Evolutionary conservation across 2,329 filamentous ascomycete genomes (phyloP).

Genomic region (Diaporthe sp.): DNA sequence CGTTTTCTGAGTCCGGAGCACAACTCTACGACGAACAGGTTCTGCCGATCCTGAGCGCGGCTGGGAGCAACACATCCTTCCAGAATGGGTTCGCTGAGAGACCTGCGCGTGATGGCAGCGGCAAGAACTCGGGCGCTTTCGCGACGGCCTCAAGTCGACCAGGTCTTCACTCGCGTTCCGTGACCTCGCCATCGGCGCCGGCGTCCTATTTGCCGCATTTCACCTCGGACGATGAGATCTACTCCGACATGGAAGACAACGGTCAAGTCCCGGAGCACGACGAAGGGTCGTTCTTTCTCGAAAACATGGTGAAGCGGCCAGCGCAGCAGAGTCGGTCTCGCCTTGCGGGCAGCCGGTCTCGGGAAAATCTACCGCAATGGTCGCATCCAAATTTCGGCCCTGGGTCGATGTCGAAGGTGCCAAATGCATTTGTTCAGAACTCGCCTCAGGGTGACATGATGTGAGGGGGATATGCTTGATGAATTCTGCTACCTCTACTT

Average conservation of each 20-base stretch:
- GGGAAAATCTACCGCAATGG: conserved; percentile 45
- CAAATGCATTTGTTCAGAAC: conserved; percentile 48
- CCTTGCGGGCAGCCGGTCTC: conserved; percentile 70
- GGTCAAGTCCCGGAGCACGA: conserved; percentile 49
- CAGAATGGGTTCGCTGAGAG: conserved; percentile 88
- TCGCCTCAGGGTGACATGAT: conserved; percentile 54
- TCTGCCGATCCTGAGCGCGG: conserved; percentile 89
- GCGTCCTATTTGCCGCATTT: conserved; percentile 69
- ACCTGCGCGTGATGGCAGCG: conserved; percentile 59
- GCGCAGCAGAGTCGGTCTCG: conserved; percentile 70
- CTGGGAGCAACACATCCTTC: conserved; percentile 76
- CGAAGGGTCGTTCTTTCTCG: conserved; percentile 67
- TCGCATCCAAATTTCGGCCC: conserved; percentile 45
- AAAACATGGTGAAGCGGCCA: conserved; percentile 72
- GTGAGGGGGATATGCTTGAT: conserved; percentile 39
- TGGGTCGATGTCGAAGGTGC: conserved; percentile 59
- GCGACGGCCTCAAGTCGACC: conserved; percentile 68
- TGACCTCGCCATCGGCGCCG: conserved; percentile 82
- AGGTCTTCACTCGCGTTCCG: conserved; percentile 82
- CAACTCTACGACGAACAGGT: conserved; percentile 95
- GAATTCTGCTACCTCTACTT: neutral
- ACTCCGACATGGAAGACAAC: conserved; percentile 83
- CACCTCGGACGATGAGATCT: conserved; percentile 82
- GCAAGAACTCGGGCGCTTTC: conserved; percentile 74
- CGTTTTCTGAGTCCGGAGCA: conserved; percentile 77